A percentile compares a stretch with the other conserved stretches of the same genome.
Conservation (phyloP, 352 stramenopile genomes). For the Globisporangium megalacanthum region DNA sequence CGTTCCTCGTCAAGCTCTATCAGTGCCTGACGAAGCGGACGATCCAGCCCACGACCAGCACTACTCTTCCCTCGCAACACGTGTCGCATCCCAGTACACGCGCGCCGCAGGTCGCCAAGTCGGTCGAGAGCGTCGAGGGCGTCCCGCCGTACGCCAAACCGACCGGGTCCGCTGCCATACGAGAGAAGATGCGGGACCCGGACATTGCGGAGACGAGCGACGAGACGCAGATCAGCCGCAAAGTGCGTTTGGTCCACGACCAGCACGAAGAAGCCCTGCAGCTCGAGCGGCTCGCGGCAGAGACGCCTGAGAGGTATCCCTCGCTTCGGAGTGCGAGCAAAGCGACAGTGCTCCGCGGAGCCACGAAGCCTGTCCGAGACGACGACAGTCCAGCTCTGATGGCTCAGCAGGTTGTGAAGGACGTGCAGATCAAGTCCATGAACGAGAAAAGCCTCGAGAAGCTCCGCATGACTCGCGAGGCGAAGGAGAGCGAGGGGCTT, state of each 20-base stretch:
- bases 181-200: conserved; percentile 71
- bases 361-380: conserved; percentile 64
- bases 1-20: conserved; percentile 87
- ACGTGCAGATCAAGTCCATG: conserved; percentile 89
- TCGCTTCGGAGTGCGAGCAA: conserved; percentile 59
- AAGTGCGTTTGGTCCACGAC: conserved; percentile 50
- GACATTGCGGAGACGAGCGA: conserved; percentile 73
- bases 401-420: conserved; percentile 76
- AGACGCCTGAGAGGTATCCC: conserved; percentile 53
- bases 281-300: conserved; percentile 61
- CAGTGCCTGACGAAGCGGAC: conserved; percentile 87
- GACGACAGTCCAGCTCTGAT: conserved; percentile 51
- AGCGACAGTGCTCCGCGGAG: conserved; percentile 48
- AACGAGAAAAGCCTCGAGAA: conserved; percentile 83
- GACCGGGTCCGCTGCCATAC: conserved; percentile 78
- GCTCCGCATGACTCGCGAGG: conserved; percentile 66
- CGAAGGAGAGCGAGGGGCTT: conserved; percentile 42
- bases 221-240: conserved; percentile 60
- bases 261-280: conserved; percentile 81
- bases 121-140: conserved; percentile 26
- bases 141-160: conserved; percentile 80
- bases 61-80: conserved; percentile 8
- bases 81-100: conserved; percentile 4
- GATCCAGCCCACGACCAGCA: conserved; percentile 50
- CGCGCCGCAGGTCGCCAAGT: conserved; percentile 21